A percentile compares a stretch with the other conserved stretches of the same genome.
Evolutionary conservation across 176 grass and related monocot species (phyloP).

Genomic region (Paspalum notatum): DNA sequence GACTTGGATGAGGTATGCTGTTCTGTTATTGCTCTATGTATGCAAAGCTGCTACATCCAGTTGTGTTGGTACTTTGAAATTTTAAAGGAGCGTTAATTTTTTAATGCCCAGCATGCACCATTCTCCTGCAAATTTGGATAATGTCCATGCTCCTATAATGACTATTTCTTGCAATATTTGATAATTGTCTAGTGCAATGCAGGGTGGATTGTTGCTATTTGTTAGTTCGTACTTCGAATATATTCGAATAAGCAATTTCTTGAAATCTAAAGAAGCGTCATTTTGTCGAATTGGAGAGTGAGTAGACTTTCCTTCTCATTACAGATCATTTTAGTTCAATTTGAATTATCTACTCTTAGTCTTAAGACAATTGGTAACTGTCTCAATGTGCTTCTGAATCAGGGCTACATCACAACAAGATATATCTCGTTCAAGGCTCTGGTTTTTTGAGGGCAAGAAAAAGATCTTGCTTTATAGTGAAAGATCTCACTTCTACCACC

Average conservation of each 20-base stretch:
- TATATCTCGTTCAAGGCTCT: conserved; percentile 90
- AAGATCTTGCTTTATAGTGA: conserved; percentile 97
- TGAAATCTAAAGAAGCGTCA: conserved; percentile 77
- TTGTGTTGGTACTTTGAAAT: conserved; percentile 23
- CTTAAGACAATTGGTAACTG: conserved; percentile 37
- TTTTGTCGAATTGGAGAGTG: conserved; percentile 97
- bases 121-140: neutral
- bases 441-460: conserved; percentile 92
- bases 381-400: conserved; percentile 20
- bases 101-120: neutral
- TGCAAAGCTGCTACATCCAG: neutral
- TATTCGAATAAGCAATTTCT: conserved; percentile 75
- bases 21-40: conserved; percentile 10
- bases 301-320: conserved; percentile 43
- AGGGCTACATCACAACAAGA: conserved; percentile 81
- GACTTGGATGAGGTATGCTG: conserved; percentile 71
- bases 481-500: conserved; percentile 96
- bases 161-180: conserved; percentile 26
- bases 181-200: conserved; percentile 42
- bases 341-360: neutral
- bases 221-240: conserved; percentile 92
- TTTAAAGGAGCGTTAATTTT: conserved; percentile 1
- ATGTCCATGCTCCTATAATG: conserved; percentile 14
- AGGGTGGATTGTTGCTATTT: conserved; percentile 86
- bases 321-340: conserved; percentile 22